Evolutionary conservation across 495 filamentous ascomycete genomes (phyloP), one percentile per base, ranked within the genome.

Genomic region (Thozetella sp.): DNA sequence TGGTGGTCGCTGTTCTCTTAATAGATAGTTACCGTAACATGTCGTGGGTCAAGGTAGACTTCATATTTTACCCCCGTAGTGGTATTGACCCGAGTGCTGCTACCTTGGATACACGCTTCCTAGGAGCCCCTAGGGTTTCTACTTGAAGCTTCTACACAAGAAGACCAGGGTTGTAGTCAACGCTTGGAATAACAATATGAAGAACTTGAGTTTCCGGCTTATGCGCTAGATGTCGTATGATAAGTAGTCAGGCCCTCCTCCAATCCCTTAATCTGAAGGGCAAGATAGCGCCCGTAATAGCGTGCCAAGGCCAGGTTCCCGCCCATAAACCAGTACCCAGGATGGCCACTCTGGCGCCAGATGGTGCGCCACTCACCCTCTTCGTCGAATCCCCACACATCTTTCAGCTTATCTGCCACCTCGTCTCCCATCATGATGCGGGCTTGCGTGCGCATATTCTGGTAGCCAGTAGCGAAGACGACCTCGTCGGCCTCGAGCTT

Each of bases 321-420:
- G 0, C 91, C 92, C 76, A 93, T 90, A 68, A 91, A 88, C 91
- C 91, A 97, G 55, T 93, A 86, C 0, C 90, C 89, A 0, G 87
- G 87, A 63, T 93, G 90, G 0, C 90, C 90, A 19, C 80, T 88
- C 50, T 67, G 76, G 2, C 83, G 79, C 91, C 90, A 96, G 63
- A 96, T 90, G 1, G 77, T 81, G 12, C 79, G 81, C 67, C 86
- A 77, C 74, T 96, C 92, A 3, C 91, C 92, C 67, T 94, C 90
- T 22, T 84, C 77, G 58, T 94, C 83, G 58, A 89, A 83, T 0
- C 90, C 92, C 92, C 92, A 97, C 30, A 94, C 85, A 71, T 89
- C 83, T 6, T 79, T 77, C 0, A 90, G 75, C 17, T 81, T 78
- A 62, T 89, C 84, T 1, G 86, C 90, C n/a, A 93, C 72, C 34